These are phyloP conservation scores for Amanita exitialis DNA, from an alignment of 768 basidiomycete genomes.

Conservation along the genomic window DNA sequence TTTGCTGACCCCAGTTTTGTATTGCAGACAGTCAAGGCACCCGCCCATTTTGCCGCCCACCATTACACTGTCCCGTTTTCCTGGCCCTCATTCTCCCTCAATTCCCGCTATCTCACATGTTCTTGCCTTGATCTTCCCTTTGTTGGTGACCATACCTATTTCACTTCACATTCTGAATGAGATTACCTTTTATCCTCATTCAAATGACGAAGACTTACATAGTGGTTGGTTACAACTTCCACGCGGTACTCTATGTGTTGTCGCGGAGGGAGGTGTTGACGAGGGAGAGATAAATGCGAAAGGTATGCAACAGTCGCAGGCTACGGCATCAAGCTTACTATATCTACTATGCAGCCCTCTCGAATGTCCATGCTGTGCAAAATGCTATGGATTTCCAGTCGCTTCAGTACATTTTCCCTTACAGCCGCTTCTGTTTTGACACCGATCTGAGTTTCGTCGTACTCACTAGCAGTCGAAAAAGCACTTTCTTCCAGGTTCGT, in stretches of 20 bases:
- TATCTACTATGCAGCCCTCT: conserved; percentile 34
- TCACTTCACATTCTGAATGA: conserved; percentile 55
- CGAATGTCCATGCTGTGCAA: conserved; percentile 55
- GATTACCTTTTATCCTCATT: conserved; percentile 50
- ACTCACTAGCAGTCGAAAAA: conserved; percentile 53
- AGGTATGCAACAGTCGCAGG: conserved; percentile 24
- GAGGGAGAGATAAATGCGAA: conserved; percentile 59
- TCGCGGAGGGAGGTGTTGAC: conserved; percentile 57
- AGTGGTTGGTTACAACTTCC: conserved; percentile 71
- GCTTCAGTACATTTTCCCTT: conserved; percentile 69
- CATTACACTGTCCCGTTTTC: conserved; percentile 55
- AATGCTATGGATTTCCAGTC: conserved; percentile 55
- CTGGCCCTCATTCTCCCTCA: conserved; percentile 24
- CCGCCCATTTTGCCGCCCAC: conserved; percentile 61
- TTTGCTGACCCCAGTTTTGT: conserved; percentile 1
- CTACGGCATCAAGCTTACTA: background rate
- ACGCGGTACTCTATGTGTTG: conserved; percentile 42
- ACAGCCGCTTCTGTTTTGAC: conserved; percentile 58
- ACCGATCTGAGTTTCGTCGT: conserved; percentile 66
- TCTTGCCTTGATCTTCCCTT: conserved; percentile 50
- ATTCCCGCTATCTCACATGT: conserved; percentile 43
- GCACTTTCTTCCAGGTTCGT: conserved; percentile 61
- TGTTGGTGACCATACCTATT: conserved; percentile 44
- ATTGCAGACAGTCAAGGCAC: conserved; percentile 50
- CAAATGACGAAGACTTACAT: conserved; percentile 60